A percentile compares a stretch with the other conserved stretches of the same genome.
phyloP scores from a whole-genome alignment of 345 rosid species.

The Citrus maxima region DNA sequence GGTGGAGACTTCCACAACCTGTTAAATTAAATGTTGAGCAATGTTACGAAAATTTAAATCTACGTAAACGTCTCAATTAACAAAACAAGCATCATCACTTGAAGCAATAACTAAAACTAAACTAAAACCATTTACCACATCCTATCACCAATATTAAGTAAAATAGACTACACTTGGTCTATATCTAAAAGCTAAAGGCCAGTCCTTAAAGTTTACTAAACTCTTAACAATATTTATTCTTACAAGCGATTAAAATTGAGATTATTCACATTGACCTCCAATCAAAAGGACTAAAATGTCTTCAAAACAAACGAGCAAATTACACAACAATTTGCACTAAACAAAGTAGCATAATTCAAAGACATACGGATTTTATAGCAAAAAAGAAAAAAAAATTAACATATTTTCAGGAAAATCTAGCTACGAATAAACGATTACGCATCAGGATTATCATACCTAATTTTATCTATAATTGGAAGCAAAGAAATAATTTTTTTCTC shows the following conservation, averaged over 20 bases:
- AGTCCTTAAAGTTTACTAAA: no score
- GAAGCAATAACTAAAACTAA: neutral
- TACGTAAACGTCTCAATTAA: neutral
- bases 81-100: neutral
- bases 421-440: no score
- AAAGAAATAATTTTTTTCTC: no score
- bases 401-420: neutral
- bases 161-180: no score
- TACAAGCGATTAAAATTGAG: neutral
- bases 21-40: neutral
- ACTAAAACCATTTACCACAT: neutral
- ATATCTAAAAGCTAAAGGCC: no score
- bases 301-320: neutral
- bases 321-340: neutral
- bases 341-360: no score
- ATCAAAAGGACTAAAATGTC: neutral
- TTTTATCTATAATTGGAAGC: no score
- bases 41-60: neutral
- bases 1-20: conserved; percentile 46
- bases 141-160: no score
- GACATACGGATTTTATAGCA: neutral
- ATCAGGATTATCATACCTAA: no score
- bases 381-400: neutral
- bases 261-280: neutral
- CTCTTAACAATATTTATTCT: no score